These are phyloP conservation scores for Penicillium nucicola DNA, from an alignment of 495 filamentous ascomycete genomes.

Conservation along the genomic window DNA sequence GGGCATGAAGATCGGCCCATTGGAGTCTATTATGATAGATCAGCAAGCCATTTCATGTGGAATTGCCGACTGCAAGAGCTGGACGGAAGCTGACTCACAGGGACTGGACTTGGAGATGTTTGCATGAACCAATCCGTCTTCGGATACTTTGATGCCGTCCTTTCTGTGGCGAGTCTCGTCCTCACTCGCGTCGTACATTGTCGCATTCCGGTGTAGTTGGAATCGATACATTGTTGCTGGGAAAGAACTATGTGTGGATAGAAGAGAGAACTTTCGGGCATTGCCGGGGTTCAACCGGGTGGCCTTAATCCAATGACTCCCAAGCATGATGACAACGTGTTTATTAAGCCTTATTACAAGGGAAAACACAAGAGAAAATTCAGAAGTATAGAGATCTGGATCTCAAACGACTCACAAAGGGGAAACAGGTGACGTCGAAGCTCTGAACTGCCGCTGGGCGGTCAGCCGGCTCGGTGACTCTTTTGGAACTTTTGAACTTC, in stretches of 20 bases:
- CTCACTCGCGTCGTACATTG: constrained; percentile 1
- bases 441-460: no score
- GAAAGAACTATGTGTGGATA: constrained; percentile 2
- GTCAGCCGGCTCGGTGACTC: no score
- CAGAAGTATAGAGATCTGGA: no score
- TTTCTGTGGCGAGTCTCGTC: constrained; percentile 5
- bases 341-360: no score
- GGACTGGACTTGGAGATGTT: constrained; percentile 2
- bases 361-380: no score
- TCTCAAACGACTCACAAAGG: no score
- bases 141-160: constrained; percentile 2
- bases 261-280: neutral
- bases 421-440: no score
- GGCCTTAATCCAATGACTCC: neutral
- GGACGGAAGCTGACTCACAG: neutral
- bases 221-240: constrained; percentile 6
- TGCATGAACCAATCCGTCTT: constrained; percentile 3
- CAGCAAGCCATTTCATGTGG: neutral
- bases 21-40: neutral
- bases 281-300: constrained; percentile 2
- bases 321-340: neutral
- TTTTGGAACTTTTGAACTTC: no score
- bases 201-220: constrained; percentile 2
- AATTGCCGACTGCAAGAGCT: no score
- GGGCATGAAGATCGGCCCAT: constrained; percentile 6